A percentile compares a stretch with the other conserved stretches of the same genome.
Evolutionary conservation across 352 stramenopile species (phyloP).

Genomic region (Peronospora tabacina): DNA sequence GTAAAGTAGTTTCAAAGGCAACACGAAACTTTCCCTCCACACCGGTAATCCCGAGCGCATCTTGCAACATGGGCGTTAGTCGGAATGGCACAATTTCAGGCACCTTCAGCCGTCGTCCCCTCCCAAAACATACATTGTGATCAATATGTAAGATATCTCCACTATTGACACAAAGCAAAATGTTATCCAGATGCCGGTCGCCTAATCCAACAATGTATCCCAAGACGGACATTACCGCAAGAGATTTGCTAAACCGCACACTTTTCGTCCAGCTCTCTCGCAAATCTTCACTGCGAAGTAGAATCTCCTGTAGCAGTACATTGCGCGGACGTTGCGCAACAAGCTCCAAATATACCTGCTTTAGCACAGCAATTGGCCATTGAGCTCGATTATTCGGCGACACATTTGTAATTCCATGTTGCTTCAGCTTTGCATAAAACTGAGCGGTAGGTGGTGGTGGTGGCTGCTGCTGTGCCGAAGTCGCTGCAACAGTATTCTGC

Average conservation of each 20-base stretch:
- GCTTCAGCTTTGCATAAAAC: slow-evolving; percentile 80
- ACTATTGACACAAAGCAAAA: slow-evolving; percentile 70
- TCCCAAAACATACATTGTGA: slow-evolving; percentile 91
- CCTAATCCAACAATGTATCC: slow-evolving; percentile 86
- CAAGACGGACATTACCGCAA: slow-evolving; percentile 84
- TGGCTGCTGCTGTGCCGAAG: slow-evolving; percentile 18
- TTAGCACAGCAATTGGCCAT: slow-evolving; percentile 53
- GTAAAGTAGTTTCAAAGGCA: slow-evolving; percentile 66
- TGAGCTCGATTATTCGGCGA: slow-evolving; percentile 55
- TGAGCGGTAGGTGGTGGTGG: slow-evolving; percentile 44
- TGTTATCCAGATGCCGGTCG: slow-evolving; percentile 89
- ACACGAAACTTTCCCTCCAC: slow-evolving; percentile 65
- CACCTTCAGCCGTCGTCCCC: slow-evolving; percentile 77
- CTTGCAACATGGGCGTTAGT: slow-evolving; percentile 75
- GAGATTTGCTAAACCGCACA: slow-evolving; percentile 50
- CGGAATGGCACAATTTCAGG: slow-evolving; percentile 89
- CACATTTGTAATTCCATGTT: slow-evolving; percentile 63
- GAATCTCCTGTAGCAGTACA: slow-evolving; percentile 58
- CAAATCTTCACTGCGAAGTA: slow-evolving; percentile 46
- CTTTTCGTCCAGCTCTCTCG: slow-evolving; percentile 55
- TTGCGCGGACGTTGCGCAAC: slow-evolving; percentile 54
- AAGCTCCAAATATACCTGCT: slow-evolving; percentile 63
- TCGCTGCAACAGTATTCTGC: slow-evolving; percentile 16
- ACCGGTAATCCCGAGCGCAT: slow-evolving; percentile 65
- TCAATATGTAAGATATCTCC: slow-evolving; percentile 89